Percentiles rank a stretch among this genome's conserved stretches.
Evolutionary conservation across 2,329 filamentous ascomycete species (phyloP).

Genomic region (Pestalotiopsis fici): DNA sequence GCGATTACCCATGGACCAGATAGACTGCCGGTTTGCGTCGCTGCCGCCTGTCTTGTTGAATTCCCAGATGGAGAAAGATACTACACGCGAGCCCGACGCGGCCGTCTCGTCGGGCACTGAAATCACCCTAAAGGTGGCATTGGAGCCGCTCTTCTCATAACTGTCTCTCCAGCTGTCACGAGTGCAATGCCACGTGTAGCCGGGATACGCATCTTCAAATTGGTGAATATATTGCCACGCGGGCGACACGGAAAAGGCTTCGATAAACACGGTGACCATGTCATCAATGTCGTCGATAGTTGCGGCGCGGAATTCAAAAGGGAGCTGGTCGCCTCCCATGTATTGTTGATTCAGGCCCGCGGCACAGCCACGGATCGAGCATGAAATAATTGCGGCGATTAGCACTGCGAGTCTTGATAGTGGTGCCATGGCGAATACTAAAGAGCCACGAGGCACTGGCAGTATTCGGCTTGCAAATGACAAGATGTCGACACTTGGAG

Average conservation of each 20-base stretch:
- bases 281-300: neutral
- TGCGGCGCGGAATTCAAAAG: slow-evolving; percentile 6
- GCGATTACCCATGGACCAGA: neutral
- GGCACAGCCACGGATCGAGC: neutral
- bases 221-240: slow-evolving; percentile 1
- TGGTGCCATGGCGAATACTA: neutral
- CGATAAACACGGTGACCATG: neutral
- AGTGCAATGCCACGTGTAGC: neutral
- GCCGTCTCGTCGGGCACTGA: neutral
- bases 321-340: neutral
- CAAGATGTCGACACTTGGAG: neutral
- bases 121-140: neutral
- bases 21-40: neutral
- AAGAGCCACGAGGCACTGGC: neutral
- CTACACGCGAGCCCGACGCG: neutral
- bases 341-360: neutral
- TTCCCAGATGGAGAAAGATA: neutral
- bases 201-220: slow-evolving; percentile 3
- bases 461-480: neutral
- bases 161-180: neutral
- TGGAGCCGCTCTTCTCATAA: neutral
- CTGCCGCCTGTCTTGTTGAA: neutral
- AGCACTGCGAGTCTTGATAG: neutral
- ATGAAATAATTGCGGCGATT: neutral
- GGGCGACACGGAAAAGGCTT: neutral